Percentiles rank a stretch among this genome's conserved stretches.
These are phyloP conservation scores for Linnemannia hyalina DNA, from an alignment of 192 early-diverging fungal genomes.

Conservation along the genomic window DNA sequence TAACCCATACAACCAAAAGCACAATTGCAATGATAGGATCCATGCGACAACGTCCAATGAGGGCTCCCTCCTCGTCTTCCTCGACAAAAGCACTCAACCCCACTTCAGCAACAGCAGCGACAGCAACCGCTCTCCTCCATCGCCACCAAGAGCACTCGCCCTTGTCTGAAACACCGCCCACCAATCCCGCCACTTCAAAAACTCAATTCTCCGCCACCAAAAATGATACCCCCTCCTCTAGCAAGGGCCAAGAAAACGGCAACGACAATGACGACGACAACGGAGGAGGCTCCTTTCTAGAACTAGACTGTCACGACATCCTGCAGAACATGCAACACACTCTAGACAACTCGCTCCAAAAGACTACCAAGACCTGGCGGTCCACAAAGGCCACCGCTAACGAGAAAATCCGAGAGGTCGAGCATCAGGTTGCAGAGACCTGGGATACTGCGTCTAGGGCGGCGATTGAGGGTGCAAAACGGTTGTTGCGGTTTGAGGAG, in stretches of 20 bases:
- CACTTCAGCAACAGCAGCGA: background rate
- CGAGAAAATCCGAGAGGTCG: slow-evolving; percentile 60
- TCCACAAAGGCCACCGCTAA: slow-evolving; percentile 56
- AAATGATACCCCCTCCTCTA: background rate
- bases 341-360: slow-evolving; percentile 15
- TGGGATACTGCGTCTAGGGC: slow-evolving; percentile 65
- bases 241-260: background rate
- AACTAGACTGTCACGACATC: slow-evolving; percentile 34
- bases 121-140: background rate
- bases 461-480: slow-evolving; percentile 61
- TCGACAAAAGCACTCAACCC: slow-evolving; percentile 8
- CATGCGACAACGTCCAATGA: slow-evolving; percentile 33
- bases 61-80: slow-evolving; percentile 21
- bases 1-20: background rate
- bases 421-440: slow-evolving; percentile 59
- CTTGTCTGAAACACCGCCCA: background rate
- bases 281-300: slow-evolving; percentile 22
- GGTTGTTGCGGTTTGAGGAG: slow-evolving; percentile 66
- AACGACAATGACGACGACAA: background rate
- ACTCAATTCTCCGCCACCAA: slow-evolving; percentile 4
- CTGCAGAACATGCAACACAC: slow-evolving; percentile 23
- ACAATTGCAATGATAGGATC: slow-evolving; percentile 24
- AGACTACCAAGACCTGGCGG: slow-evolving; percentile 51
- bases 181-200: background rate
- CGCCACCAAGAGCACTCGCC: background rate